Evolutionary conservation across 371 early-diverging fungal genomes (phyloP).

Genomic region (Mortierella sp.): DNA sequence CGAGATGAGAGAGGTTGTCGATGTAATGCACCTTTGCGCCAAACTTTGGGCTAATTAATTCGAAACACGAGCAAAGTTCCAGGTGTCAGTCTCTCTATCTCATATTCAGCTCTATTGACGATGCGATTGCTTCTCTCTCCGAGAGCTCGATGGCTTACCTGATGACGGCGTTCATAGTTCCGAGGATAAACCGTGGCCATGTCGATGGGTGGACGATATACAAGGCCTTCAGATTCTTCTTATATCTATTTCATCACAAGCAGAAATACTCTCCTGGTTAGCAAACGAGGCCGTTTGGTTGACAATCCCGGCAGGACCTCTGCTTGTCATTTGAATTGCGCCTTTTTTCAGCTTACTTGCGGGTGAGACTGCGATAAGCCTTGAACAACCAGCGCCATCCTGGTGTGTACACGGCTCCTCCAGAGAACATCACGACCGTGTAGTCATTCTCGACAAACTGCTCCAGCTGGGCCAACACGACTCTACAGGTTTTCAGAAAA

Average conservation of each 20-base stretch:
- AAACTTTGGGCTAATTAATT: conserved; percentile 88
- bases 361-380: conserved; percentile 84
- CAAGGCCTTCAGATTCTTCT: conserved; percentile 92
- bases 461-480: conserved; percentile 65
- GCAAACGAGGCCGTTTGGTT: too few relatives aligned
- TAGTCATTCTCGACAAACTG: conserved; percentile 90
- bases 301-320: not conserved
- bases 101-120: too few relatives aligned
- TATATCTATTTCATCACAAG: conserved; percentile 68
- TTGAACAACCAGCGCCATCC: conserved; percentile 88
- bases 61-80: not conserved
- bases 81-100: not conserved
- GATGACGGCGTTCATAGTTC: conserved; percentile 76
- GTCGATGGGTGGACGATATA: conserved; percentile 90
- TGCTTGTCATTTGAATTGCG: not conserved
- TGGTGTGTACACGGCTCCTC: conserved; percentile 83
- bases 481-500: conserved; percentile 33
- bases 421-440: conserved; percentile 87
- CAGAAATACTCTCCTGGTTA: not conserved
- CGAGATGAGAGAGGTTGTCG: conserved; percentile 78
- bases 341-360: conserved; percentile 67
- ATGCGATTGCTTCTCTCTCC: not conserved
- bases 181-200: conserved; percentile 77
- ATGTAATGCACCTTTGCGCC: conserved; percentile 88
- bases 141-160: conserved; percentile 66